Base-by-base conservation (phyloP, 768 basidiomycete genomes). In the Lenzites betulinus region DNA sequence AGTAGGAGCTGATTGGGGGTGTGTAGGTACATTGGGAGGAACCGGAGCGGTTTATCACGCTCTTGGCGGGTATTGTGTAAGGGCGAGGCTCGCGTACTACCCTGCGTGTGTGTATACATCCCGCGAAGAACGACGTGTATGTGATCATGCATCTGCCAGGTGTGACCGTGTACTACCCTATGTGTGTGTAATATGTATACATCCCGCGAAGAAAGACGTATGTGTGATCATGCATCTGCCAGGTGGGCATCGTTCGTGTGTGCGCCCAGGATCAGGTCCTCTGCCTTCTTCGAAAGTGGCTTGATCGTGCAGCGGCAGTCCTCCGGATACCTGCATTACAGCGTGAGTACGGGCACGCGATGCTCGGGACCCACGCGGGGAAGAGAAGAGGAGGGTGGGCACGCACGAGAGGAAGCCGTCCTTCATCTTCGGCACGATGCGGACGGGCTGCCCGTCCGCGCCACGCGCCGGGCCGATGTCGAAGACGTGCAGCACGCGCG, bases 401-500 rank as follows among this genome's bases (percentile, higher is more conserved):
- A 25, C 51, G 35, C 23, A 60, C 59, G 50, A 60, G 3, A 52
- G 1, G 23, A 63, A 16, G 4, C 58, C 64, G 22, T 59, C 28
- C 8, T 54, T 49, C 26, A 44, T 38, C 46, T 54, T 44, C 8
- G 30, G 39, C 16, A 51, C 54, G 36, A 64, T 47, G 20, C 20
- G 22, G 35, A 72, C 62, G 2, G 43, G 54, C 15, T 50, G 41
- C 7, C 54, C 53, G 22, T 26, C 15, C 13, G 51, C 44, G 35
- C 57, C 60, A 5, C 52, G 49, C 30, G 59, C 57, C 13, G 56
- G 60, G 3, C 47, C 47, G 25, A 68, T 62, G 26, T 68, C 57
- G 26, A 66, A 66, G 16, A 54, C 55, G 22, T 65, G 60, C 50
- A 65, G 48, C 28, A 65, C 55, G 11, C 57, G 59, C 7, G 65